Evolutionary conservation across 768 basidiomycete species (phyloP).

Genomic region (Boletus insuetus): DNA sequence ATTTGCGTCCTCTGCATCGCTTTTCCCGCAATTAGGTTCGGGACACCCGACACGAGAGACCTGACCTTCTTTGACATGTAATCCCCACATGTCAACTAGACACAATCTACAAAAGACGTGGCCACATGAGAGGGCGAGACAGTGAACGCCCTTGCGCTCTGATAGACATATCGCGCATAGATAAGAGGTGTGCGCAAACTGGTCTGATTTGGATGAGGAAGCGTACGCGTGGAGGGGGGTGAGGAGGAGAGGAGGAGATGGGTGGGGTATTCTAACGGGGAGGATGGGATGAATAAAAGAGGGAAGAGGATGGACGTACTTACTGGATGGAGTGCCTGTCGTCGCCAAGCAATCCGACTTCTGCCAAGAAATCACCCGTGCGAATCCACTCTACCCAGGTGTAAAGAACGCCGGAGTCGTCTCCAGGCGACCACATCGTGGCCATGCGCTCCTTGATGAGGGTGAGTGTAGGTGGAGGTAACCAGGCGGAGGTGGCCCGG

Average conservation of each 20-base stretch:
- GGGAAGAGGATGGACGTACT: conserved; percentile 15
- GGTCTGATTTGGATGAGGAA: conserved; percentile 39
- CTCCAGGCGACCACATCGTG: conserved; percentile 53
- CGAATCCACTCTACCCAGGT: conserved; percentile 72
- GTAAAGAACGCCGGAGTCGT: conserved; percentile 57
- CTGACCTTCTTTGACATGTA: conserved; percentile 80
- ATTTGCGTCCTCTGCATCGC: conserved; percentile 20
- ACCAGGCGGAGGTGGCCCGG: conserved; percentile 58
- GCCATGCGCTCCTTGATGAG: conserved; percentile 41
- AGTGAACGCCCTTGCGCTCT: conserved; percentile 70
- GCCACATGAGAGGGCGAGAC: conserved; percentile 63
- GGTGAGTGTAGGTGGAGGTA: conserved; percentile 35
- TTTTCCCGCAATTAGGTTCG: conserved; percentile 74
- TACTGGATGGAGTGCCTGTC: conserved; percentile 31
- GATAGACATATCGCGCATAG: conserved; percentile 76
- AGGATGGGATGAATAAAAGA: conserved; percentile 25
- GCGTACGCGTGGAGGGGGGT: conserved; percentile 51
- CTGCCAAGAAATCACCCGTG: conserved; percentile 58
- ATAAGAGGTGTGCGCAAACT: conserved; percentile 66
- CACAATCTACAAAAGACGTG: conserved; percentile 88
- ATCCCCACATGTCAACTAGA: conserved; percentile 75
- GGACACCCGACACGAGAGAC: conserved; percentile 77
- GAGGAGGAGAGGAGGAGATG: conserved; percentile 52
- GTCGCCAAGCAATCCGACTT: conserved; percentile 39
- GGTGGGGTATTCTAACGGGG: conserved; percentile 43